Evolutionary conservation across 106 monocot genomes (phyloP).

Genomic region (Triglochin maritima): DNA sequence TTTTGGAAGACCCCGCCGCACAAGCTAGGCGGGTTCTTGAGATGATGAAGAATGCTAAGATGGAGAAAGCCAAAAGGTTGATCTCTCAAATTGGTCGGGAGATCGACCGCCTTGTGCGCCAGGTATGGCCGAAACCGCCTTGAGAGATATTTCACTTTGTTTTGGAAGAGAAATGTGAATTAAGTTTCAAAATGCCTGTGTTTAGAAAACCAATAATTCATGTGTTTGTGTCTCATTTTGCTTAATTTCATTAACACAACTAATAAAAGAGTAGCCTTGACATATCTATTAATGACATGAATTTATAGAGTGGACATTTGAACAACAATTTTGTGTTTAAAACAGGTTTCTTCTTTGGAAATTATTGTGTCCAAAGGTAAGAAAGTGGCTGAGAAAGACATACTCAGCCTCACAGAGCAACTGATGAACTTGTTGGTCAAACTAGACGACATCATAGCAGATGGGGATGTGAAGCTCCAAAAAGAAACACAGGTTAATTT

Average conservation of each 20-base stretch:
- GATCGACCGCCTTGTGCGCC: conserved; percentile 51
- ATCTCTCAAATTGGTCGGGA: conserved; percentile 37
- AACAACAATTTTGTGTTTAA: no score
- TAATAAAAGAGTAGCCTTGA: no score
- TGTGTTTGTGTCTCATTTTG: no score
- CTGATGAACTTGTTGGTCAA: conserved; percentile 72
- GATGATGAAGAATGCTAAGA: conserved; percentile 38
- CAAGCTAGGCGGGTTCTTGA: conserved; percentile 62
- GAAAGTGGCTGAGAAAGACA: conserved; percentile 52
- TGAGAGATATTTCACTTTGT: no score
- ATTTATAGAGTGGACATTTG: no score
- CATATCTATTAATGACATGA: no score
- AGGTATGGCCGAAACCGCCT: background rate
- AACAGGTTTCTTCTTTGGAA: conserved; percentile 63
- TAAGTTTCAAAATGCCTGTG: no score
- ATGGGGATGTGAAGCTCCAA: conserved; percentile 56
- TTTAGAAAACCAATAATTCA: no score
- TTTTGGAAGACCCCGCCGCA: conserved; percentile 53
- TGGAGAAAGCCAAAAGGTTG: conserved; percentile 53
- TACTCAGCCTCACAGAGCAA: conserved; percentile 47
- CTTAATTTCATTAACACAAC: no score
- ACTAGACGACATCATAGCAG: conserved; percentile 47
- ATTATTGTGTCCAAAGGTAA: conserved; percentile 43
- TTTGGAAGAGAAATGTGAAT: no score
- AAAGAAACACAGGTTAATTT: conserved; percentile 43